Conservation (phyloP, 2,329 filamentous ascomycete genomes). For the Herpomyces periplanetae region DNA sequence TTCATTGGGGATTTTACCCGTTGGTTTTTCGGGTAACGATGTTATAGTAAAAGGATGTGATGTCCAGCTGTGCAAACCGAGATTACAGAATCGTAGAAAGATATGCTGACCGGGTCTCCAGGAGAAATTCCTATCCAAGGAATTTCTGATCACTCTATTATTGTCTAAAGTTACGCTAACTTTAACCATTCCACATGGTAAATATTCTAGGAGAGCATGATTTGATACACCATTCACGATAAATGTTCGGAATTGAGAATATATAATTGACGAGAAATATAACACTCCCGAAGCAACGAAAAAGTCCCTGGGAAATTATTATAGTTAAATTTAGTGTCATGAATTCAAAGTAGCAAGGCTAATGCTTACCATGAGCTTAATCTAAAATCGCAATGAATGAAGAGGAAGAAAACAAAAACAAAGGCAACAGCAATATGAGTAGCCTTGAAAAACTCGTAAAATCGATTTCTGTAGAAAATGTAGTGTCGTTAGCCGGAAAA, state of each 20-base stretch:
- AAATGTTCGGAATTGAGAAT: constrained; percentile 11
- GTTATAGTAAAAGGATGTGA: constrained; percentile 23
- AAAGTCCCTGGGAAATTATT: constrained; percentile 12
- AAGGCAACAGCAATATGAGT: constrained; percentile 14
- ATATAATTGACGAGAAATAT: constrained; percentile 12
- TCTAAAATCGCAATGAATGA: constrained; percentile 17
- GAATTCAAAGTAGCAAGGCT: too few relatives aligned
- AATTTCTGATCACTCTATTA: constrained; percentile 9
- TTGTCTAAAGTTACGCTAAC: constrained; percentile 10
- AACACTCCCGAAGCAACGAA: constrained; percentile 16
- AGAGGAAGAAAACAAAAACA: constrained; percentile 17
- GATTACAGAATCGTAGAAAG: constrained; percentile 14
- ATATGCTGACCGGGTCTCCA: constrained; percentile 21
- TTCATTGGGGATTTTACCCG: constrained; percentile 2
- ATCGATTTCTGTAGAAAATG: constrained; percentile 9
- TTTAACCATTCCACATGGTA: too few relatives aligned
- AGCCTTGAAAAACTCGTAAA: constrained; percentile 20
- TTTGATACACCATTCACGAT: constrained; percentile 14
- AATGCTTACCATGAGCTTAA: constrained; percentile 13
- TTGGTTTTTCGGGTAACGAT: constrained; percentile 8
- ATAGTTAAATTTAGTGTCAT: constrained; percentile 1
- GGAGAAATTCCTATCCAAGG: constrained; percentile 9
- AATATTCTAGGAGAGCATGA: too few relatives aligned
- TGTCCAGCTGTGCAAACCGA: constrained; percentile 17
- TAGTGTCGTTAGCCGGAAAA: too few relatives aligned